Base-by-base conservation (phyloP, 2,329 filamentous ascomycete species). In the Exophiala alcalophila region DNA sequence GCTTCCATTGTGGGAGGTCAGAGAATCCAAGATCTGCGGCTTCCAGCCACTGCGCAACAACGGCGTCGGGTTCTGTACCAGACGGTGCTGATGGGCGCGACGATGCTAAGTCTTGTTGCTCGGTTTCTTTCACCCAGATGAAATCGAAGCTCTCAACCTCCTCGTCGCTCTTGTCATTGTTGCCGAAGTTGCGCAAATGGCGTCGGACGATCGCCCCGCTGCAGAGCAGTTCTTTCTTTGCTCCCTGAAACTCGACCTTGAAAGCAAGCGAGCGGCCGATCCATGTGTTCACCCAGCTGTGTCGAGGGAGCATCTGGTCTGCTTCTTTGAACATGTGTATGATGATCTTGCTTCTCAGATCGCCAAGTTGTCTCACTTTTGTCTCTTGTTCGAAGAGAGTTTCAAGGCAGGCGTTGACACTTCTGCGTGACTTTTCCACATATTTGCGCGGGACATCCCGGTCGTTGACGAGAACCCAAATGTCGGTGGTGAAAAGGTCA, bases 251-350 rank as follows among this genome's bases (percentile, higher is more conserved):
- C 26, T 25, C 16, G 7, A 18, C 7, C 21, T 39, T 29, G 36
- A 39, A 39, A 5, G 36, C 9, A 21, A 27, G 36, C 5, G 36
- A 39, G 5, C 36, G 10, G 3, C 25, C 18, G n/a, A 30, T 39
- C 36, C 36, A 39, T 10, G 12, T 11, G 26, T 30, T 23, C 25
- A 39, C 21, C 36, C 36, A 39, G 8, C 24, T 39, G 36, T 29
- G 36, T 18, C 30, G 20, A 7, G 36, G 36, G 5, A 39, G 10
- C 5, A 30, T 16, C n/a, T 21, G 8, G 3, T 11, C 25, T 12
- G 36, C 16, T n/a, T 39, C 30, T 3, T 20, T 16, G 36, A 39
- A 30, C 8, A 39, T 16, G 10, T 32, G 19, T 4, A 25, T 20
- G 27, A 40, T 32, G 37, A 40, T 10, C 20, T n/a, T 18, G 6